Conservation (phyloP, 2,329 filamentous ascomycete species). For the Pyricularia pennisetigena region DNA sequence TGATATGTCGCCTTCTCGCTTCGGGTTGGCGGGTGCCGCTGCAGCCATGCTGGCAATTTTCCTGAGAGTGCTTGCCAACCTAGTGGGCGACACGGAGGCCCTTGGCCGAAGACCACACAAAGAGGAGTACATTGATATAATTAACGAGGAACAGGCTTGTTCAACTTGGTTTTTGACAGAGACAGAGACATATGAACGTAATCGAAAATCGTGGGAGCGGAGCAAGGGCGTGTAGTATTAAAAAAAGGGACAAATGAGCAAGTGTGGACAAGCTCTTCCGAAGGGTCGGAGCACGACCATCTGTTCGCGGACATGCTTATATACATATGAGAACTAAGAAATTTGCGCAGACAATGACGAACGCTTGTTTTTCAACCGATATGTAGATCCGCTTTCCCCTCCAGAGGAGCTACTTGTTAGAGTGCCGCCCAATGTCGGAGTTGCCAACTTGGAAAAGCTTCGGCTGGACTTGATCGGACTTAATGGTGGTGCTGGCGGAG, state of each 20-base stretch:
- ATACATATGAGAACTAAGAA: background rate
- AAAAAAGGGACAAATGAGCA: background rate
- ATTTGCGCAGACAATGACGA: background rate
- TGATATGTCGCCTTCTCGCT: slow-evolving; percentile 52
- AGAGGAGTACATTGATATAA: background rate
- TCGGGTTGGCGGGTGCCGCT: slow-evolving; percentile 15
- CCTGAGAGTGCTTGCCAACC: background rate
- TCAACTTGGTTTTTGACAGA: background rate
- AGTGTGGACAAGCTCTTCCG: background rate
- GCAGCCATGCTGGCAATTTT: slow-evolving; percentile 10
- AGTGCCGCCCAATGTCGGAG: background rate
- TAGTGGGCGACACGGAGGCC: background rate
- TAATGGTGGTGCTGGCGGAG: background rate
- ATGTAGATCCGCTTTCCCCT: background rate
- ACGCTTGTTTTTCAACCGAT: background rate
- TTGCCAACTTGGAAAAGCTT: background rate
- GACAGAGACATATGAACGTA: background rate
- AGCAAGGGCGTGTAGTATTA: background rate
- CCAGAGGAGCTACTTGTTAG: background rate
- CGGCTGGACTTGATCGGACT: background rate
- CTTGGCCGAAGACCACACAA: background rate
- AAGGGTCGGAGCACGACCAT: background rate
- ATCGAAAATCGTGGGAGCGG: background rate
- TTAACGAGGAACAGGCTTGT: background rate
- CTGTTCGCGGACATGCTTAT: background rate